Evolutionary conservation across 2,329 filamentous ascomycete genomes (phyloP).

Genomic region (Blastomyces silverae): DNA sequence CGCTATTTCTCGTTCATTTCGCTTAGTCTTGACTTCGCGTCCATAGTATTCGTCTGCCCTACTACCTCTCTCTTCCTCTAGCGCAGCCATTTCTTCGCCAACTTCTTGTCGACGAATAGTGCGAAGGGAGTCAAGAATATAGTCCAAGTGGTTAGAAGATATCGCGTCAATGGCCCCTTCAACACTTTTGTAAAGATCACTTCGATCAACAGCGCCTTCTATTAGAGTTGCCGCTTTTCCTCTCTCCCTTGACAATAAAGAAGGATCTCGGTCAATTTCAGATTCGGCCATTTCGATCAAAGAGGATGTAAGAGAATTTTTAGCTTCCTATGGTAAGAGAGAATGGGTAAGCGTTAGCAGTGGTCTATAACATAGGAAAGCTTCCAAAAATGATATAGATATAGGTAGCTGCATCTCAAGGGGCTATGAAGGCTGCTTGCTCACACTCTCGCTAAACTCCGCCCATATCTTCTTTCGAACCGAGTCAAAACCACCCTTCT

Average conservation of each 20-base stretch:
- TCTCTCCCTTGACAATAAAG: slow-evolving; percentile 54
- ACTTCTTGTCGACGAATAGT: slow-evolving; percentile 53
- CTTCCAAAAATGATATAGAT: background rate
- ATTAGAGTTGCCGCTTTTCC: slow-evolving; percentile 57
- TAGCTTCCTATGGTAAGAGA: slow-evolving; percentile 42
- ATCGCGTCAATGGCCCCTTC: slow-evolving; percentile 50
- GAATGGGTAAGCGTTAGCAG: background rate
- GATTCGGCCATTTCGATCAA: slow-evolving; percentile 51
- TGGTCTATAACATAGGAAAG: background rate
- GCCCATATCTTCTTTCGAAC: slow-evolving; percentile 56
- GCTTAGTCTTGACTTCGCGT: slow-evolving; percentile 47
- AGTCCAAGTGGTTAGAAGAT: slow-evolving; percentile 49
- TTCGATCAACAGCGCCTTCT: slow-evolving; percentile 58
- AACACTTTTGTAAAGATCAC: slow-evolving; percentile 55
- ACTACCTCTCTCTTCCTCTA: slow-evolving; percentile 50
- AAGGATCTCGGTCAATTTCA: slow-evolving; percentile 58
- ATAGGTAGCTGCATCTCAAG: background rate
- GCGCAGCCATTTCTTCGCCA: slow-evolving; percentile 50
- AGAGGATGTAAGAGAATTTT: slow-evolving; percentile 46
- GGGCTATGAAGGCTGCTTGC: slow-evolving; percentile 19
- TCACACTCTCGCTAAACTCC: slow-evolving; percentile 51
- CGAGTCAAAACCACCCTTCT: slow-evolving; percentile 59
- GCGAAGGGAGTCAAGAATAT: slow-evolving; percentile 50
- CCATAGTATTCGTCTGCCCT: slow-evolving; percentile 57
- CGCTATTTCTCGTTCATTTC: slow-evolving; percentile 46